Evolutionary conservation across 129 eudicot species (phyloP).

Genomic region (Heracleum sosnowskyi): DNA sequence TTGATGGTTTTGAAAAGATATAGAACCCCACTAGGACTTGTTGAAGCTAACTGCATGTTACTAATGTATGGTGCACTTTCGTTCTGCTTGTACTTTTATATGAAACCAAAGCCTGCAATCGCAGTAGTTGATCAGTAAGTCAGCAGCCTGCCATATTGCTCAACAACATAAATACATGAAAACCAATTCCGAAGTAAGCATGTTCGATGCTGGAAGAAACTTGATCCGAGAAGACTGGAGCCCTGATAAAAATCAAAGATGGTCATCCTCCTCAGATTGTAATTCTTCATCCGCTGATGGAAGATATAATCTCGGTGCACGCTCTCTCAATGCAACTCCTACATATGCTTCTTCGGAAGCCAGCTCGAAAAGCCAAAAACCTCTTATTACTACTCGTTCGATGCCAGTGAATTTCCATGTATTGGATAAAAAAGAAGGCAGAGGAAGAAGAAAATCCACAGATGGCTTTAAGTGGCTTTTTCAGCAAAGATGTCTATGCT

Average conservation of each 20-base stretch:
- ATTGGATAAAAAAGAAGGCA: background rate
- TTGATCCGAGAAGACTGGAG: background rate
- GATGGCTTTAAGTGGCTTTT: background rate
- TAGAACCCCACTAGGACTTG: background rate
- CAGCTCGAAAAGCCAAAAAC: background rate
- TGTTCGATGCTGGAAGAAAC: background rate
- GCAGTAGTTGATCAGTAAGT: background rate
- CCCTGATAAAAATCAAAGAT: background rate
- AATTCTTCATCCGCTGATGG: background rate
- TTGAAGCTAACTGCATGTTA: background rate
- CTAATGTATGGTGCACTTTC: background rate
- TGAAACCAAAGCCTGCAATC: background rate
- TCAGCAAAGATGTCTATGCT: background rate
- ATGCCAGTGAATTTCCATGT: background rate
- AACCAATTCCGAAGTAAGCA: background rate
- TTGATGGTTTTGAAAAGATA: background rate
- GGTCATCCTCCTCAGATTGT: slow-evolving; percentile 1
- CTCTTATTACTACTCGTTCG: background rate
- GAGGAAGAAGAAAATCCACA: background rate
- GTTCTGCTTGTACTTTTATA: background rate
- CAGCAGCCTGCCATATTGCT: background rate
- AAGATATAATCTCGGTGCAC: background rate
- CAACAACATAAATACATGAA: background rate
- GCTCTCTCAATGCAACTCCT: background rate
- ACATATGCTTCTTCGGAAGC: background rate